These are phyloP conservation scores for Macrolepiota fuliginosa DNA, from an alignment of 768 basidiomycete species.

Conservation along the genomic window DNA sequence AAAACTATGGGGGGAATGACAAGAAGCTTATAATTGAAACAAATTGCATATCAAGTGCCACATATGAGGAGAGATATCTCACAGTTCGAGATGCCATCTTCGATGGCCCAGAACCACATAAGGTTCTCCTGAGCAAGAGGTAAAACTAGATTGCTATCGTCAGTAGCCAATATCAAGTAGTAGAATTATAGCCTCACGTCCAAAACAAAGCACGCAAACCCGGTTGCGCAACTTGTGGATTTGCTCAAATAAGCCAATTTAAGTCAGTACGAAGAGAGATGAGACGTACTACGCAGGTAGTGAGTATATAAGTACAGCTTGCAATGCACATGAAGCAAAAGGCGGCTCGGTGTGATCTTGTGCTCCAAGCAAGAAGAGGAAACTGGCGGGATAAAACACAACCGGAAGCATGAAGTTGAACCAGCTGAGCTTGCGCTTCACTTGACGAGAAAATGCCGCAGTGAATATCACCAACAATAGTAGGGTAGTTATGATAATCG, in stretches of 20 bases:
- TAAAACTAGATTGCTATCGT: background rate
- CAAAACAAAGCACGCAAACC: conserved; percentile 1
- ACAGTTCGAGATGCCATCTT: background rate
- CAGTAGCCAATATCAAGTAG: background rate
- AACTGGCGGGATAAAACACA: conserved; percentile 22
- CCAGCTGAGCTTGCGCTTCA: conserved; percentile 16
- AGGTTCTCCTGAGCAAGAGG: background rate
- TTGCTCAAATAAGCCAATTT: background rate
- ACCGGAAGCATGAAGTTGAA: conserved; percentile 21
- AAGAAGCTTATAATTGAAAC: background rate
- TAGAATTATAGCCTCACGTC: background rate
- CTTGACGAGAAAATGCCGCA: background rate
- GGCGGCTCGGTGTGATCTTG: conserved; percentile 22
- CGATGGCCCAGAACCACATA: background rate
- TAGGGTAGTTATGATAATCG: background rate
- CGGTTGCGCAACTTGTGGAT: background rate
- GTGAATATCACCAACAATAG: background rate
- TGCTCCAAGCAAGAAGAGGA: conserved; percentile 20
- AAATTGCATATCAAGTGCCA: too few relatives aligned
- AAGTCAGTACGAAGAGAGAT: background rate
- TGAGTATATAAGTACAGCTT: conserved; percentile 25
- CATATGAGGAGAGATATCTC: too few relatives aligned
- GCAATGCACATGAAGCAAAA: conserved; percentile 21
- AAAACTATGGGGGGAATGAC: background rate
- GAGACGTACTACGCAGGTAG: conserved; percentile 20